Base-by-base conservation (phyloP, 257 asterid species). In the Plantago elongata region DNA sequence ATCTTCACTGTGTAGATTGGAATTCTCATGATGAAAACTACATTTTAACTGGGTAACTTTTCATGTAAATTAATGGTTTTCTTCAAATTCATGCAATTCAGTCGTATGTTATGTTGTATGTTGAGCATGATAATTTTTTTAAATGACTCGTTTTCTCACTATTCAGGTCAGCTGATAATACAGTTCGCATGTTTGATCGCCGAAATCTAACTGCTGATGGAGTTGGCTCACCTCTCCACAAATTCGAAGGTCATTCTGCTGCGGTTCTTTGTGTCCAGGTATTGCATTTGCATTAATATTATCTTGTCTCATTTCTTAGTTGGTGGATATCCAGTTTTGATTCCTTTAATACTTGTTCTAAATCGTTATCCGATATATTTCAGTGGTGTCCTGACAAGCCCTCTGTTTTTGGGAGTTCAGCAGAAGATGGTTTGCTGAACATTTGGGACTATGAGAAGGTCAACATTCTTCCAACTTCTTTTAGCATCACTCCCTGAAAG, bases 1-100 rank as follows among this genome's bases (percentile, higher is more conserved):
- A 93, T 85, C 87, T 93, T 83, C 99, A 93, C 66, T 93, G 99
- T 51, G 99, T 93, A 50, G 99, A 93, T 72, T 93, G 99, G 99
- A 93, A 82, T 66, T 82, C 90, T 62, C 99, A 85, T 49, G 95
- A 89, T 73, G 88, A 84, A 72, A 83, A 89, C 73, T 82, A 82
- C 69, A 89, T 93, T 69, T 73, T 93, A 59, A 93, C 99, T 15
- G 99, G 99, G 99, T 89, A 81, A 61, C 78, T 48, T 37, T 38
- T 12, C 60, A 14, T 27, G 18, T 57, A 16, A 46, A 22, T 38
- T 55, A 16, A 7, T 49, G 51, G 40, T 75, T 54, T 46, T 69
- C 64, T 14, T 48, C 43, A 52, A 17, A 17, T 62, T 47, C 42
- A 18, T 55, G 57, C 10, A 5, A 37, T 15, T 22, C 15, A 40